A percentile compares a stretch with the other conserved stretches of the same genome.
phyloP scores from a whole-genome alignment of 345 rosid species.

The Erodium maritimum region DNA sequence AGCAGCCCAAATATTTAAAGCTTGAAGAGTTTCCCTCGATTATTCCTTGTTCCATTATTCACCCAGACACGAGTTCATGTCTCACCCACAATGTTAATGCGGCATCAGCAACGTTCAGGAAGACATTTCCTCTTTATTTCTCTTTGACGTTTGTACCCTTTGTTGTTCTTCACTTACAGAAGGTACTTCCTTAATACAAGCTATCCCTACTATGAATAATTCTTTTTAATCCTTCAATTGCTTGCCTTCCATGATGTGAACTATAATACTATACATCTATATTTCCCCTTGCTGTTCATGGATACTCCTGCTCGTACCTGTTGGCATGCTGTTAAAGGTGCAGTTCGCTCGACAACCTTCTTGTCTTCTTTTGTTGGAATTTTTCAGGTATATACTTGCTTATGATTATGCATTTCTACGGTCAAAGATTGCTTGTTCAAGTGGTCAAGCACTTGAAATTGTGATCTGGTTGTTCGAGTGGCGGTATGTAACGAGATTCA shows the following conservation, averaged over 20 bases:
- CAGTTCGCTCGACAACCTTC: conserved; percentile 87
- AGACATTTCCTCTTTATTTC: conserved; percentile 93
- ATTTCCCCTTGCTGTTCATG: conserved; percentile 50
- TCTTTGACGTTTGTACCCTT: conserved; percentile 96
- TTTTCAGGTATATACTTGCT: conserved; percentile 58
- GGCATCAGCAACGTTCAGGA: conserved; percentile 82
- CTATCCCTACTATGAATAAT: too few relatives aligned
- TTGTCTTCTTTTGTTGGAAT: conserved; percentile 97
- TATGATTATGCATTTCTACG: conserved; percentile 2
- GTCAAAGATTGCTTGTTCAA: too few relatives aligned
- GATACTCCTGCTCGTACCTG: conserved; percentile 76
- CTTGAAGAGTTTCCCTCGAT: conserved; percentile 71
- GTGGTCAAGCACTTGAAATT: too few relatives aligned
- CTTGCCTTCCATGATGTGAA: not conserved
- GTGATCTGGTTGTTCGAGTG: too few relatives aligned
- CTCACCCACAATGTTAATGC: conserved; percentile 75
- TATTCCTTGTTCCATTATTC: conserved; percentile 85
- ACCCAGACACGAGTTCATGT: conserved; percentile 75
- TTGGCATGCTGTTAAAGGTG: conserved; percentile 76
- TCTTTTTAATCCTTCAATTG: not conserved
- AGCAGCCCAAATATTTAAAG: conserved; percentile 35
- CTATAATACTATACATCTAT: not conserved
- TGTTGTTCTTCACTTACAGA: conserved; percentile 84
- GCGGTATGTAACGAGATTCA: too few relatives aligned
- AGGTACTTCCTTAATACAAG: conserved; percentile 53